These are phyloP conservation scores for Hysterangium stoloniferum DNA, from an alignment of 768 basidiomycete species.

Conservation along the genomic window DNA sequence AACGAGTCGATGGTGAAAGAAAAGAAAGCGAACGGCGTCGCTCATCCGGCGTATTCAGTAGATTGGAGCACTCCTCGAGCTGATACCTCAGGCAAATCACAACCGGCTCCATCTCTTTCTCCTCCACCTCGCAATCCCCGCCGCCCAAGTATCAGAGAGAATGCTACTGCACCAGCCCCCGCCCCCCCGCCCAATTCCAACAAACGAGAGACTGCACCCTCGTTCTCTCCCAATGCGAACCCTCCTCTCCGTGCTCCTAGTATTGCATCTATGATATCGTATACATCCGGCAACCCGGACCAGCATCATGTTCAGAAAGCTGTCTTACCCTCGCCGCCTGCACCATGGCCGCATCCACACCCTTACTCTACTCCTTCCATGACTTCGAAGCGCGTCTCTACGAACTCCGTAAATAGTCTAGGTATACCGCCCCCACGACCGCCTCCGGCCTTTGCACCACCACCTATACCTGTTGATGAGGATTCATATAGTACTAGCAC, in stretches of 20 bases:
- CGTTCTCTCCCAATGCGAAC: too few species aligned
- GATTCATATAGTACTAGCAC: not conserved
- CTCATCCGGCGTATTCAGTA: not conserved
- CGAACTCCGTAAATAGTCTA: constrained; percentile 20
- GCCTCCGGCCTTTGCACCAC: constrained; percentile 60
- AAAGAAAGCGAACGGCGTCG: not conserved
- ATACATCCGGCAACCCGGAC: too few species aligned
- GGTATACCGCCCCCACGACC: constrained; percentile 64
- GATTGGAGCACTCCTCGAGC: not conserved
- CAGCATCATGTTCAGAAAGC: not conserved
- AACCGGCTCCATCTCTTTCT: not conserved
- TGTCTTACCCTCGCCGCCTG: not conserved
- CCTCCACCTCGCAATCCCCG: not conserved
- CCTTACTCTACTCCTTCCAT: too few species aligned
- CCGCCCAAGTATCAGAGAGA: not conserved
- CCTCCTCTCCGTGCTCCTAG: not conserved
- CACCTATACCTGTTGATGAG: constrained; percentile 48
- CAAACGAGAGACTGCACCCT: too few species aligned
- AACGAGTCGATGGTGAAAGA: not conserved
- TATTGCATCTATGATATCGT: not conserved
- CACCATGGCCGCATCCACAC: not conserved
- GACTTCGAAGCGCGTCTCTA: constrained; percentile 23
- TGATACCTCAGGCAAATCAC: not conserved
- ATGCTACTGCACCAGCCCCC: not conserved
- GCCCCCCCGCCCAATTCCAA: too few species aligned